Percentiles rank a stretch among this genome's conserved stretches.
Conservation (phyloP, 768 basidiomycete species). For the Tricholoma terreum region DNA sequence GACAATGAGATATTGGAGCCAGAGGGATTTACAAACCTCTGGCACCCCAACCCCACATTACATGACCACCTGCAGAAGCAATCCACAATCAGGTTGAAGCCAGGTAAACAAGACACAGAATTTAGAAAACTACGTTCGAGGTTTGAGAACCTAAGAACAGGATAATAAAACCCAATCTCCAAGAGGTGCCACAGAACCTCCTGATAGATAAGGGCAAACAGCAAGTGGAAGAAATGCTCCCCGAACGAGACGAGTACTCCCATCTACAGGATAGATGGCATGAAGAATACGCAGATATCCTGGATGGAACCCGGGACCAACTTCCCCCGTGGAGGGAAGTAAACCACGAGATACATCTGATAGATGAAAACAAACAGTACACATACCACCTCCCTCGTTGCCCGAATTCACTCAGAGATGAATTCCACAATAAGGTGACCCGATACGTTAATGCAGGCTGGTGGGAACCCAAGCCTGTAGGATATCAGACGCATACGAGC, state of each 20-base stretch:
- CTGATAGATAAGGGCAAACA: not conserved
- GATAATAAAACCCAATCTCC: not conserved
- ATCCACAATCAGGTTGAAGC: not conserved
- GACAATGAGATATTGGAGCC: not conserved
- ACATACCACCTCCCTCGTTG: constrained; percentile 29
- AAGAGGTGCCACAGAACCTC: not conserved
- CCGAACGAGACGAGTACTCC: constrained; percentile 10
- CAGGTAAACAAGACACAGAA: not conserved
- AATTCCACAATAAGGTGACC: constrained; percentile 29
- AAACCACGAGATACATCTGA: constrained; percentile 36
- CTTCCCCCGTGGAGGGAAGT: constrained; percentile 33
- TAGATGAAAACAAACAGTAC: constrained; percentile 30
- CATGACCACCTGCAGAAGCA: not conserved
- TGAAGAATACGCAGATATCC: constrained; percentile 15
- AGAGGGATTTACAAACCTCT: not conserved
- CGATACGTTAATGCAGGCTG: constrained; percentile 28
- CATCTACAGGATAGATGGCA: constrained; percentile 13
- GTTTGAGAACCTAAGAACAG: not conserved
- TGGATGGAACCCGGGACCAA: constrained; percentile 11
- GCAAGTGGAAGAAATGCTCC: not conserved
- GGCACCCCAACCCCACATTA: not conserved
- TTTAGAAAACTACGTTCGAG: not conserved
- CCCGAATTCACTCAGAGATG: constrained; percentile 22
- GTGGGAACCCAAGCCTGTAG: constrained; percentile 26
- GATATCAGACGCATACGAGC: too few relatives aligned